Evolutionary conservation across 768 basidiomycete species (phyloP).

Genomic region (Phaffia australis): DNA sequence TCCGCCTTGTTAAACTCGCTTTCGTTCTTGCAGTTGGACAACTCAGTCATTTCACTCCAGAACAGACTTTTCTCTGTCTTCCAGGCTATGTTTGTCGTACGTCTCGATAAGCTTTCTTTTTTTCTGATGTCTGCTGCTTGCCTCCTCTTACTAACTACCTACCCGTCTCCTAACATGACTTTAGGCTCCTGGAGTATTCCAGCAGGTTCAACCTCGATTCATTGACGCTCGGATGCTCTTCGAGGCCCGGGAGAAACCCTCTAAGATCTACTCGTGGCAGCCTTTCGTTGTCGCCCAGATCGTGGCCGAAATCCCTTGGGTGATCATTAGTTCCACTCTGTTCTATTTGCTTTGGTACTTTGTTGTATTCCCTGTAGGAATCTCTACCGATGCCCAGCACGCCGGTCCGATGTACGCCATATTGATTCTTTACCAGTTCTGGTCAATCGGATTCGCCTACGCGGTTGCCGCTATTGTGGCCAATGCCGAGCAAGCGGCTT

Average conservation of each 20-base stretch:
- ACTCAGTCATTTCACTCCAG: slow-evolving; percentile 17
- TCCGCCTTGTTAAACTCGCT: slow-evolving; percentile 29
- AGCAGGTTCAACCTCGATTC: slow-evolving; percentile 34
- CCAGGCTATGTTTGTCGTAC: slow-evolving; percentile 21
- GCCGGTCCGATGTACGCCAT: slow-evolving; percentile 18
- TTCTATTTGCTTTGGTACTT: slow-evolving; percentile 19
- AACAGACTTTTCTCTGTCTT: slow-evolving; percentile 26
- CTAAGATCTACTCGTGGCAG: slow-evolving; percentile 37
- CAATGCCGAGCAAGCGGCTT: slow-evolving; percentile 16
- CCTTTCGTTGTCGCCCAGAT: slow-evolving; percentile 33
- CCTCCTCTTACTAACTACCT: too few relatives aligned
- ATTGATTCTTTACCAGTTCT: slow-evolving; percentile 22
- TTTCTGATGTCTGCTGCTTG: background rate
- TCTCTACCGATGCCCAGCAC: slow-evolving; percentile 20
- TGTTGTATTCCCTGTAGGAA: slow-evolving; percentile 23
- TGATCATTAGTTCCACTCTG: slow-evolving; percentile 14
- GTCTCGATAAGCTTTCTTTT: background rate
- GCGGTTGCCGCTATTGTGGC: slow-evolving; percentile 12
- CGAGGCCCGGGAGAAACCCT: slow-evolving; percentile 38
- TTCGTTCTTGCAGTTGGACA: slow-evolving; percentile 39
- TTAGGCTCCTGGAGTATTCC: slow-evolving; percentile 22
- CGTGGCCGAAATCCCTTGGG: slow-evolving; percentile 33
- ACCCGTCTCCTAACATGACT: too few relatives aligned
- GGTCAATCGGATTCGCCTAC: slow-evolving; percentile 17
- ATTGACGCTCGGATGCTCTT: slow-evolving; percentile 36